Base-by-base conservation (phyloP, 2,329 filamentous ascomycete species). In the Alternaria infectoria region DNA sequence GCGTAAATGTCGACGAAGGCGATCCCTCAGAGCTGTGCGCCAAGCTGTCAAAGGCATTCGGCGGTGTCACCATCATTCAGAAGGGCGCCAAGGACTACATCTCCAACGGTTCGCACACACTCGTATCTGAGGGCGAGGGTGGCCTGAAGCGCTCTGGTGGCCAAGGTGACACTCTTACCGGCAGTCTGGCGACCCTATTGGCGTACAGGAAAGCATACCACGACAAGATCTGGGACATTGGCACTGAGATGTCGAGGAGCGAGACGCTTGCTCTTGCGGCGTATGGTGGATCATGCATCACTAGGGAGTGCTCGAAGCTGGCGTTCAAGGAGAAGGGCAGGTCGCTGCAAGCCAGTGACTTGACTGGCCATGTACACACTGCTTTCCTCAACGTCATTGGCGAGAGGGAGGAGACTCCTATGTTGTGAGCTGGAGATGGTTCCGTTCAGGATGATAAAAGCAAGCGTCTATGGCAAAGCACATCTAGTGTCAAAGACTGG, bases 141-240 rank as follows among this genome's bases (percentile, higher is more conserved):
- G 95, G 95, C 1, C 81, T 89, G 79, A 99, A 99, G 87, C 86
- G 96, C 68, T 95, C 92, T 61, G 96, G 95, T 51, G 96, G 96
- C 0, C 96, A 99, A 81, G 96, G 96, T 2, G 96, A 99, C 81
- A 98, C 96, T 5, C 83, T 99, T 69, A 98, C 96, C 0, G 96
- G 96, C 2, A 90, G 90, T 32, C 83, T 99, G 68, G 96, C 92
- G 2, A 98, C 96, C 4, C 89, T 99, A 69, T 81, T 98, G 67
- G 94, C 89, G 2, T 99, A 95, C 90, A 86, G 95, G 64, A 90
- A 90, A 77, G 93, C 93, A 21, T 99, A 99, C 79, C 84, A 93
- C 57, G 92, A 97, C 61, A 85, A 86, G 26, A 80, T 97, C 5
- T 98, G 95, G 95, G 89, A 86, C 23, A 83, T 85, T 68, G 83